Evolutionary conservation across 2,329 filamentous ascomycete genomes (phyloP), one percentile per base, ranked within the genome.

Genomic region (Claviceps sp.): DNA sequence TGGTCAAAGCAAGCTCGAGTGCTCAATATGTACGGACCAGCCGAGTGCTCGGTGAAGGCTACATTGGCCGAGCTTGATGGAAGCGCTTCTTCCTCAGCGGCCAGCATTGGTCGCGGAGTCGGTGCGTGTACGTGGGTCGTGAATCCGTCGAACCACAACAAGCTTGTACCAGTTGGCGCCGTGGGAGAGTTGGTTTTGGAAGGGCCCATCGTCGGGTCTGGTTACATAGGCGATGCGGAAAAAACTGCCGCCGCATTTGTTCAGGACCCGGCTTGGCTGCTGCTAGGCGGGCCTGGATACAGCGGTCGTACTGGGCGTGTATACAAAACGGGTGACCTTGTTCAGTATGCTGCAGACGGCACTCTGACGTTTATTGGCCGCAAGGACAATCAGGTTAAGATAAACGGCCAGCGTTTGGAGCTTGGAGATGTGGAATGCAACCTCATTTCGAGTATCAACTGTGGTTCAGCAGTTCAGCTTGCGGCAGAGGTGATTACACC

Each of bases 341-440:
- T 58, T 11, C 54, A 56, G 14, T 64, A 66, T 24, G 54, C 62
- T 24, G 37, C 51, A 0, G 61, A 73, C 49, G 69, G 69, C 4
- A 56, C 54, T 16, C 60, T 75, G 8, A 56, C 62, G 0, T 73
- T 68, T 49, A 56, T 76, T 39, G 75, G 74, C 37, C 65, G 77
- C 30, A 76, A 75, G 55, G 77, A 81, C 56, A 67, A 65, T 0
- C 77, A 81, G 59, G 68, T 80, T 41, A 81, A 81, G 57, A 62
- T 81, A 10, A 68, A 70, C 17, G 80, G 81, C 16, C 56, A 57
- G 45, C 52, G 56, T 5, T 45, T 57, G 38, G 56, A 57, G 16
- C 52, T 55, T 7, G 52, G 42, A 26, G 54, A 51, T 19, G 51
- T 56, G 13, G 56, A 55, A 43, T 19, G n/a, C 47, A 46, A 43